Evolutionary conservation across 352 stramenopile genomes (phyloP).

Genomic region (Aphanomyces cochlioides): DNA sequence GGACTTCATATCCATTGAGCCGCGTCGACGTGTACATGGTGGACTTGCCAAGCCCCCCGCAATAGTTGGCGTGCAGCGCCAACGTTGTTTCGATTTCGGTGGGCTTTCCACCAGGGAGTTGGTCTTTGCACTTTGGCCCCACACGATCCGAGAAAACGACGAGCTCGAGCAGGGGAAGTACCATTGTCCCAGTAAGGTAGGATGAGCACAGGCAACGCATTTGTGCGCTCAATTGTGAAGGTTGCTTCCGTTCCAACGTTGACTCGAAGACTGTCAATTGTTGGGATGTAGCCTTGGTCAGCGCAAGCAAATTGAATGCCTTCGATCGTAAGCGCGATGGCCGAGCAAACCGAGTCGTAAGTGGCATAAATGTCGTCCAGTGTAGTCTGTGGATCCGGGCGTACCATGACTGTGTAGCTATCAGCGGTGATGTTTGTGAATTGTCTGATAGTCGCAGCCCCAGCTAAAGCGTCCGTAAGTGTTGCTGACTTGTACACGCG

Average conservation of each 20-base stretch:
- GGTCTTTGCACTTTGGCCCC: not conserved
- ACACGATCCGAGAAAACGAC: slow-evolving; percentile 5
- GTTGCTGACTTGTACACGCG: not conserved
- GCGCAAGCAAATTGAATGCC: not conserved
- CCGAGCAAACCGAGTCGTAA: not conserved
- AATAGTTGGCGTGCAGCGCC: not conserved
- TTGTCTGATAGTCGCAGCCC: not conserved
- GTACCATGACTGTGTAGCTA: not conserved
- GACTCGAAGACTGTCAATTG: not conserved
- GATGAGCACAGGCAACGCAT: not conserved
- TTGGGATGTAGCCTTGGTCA: not conserved
- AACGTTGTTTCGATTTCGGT: not conserved
- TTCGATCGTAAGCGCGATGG: not conserved
- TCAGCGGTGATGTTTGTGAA: not conserved
- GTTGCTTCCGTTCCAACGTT: not conserved
- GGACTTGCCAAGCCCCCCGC: not conserved
- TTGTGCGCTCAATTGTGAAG: not conserved
- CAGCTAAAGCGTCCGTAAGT: not conserved
- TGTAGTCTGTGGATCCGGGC: not conserved
- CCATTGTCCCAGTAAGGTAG: not conserved
- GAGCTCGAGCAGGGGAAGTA: not conserved
- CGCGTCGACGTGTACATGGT: not conserved
- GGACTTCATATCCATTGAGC: not conserved
- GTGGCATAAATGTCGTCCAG: not conserved
- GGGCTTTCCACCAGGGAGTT: not conserved